Conservation (phyloP, 345 rosid species). For the Draba incana region DNA sequence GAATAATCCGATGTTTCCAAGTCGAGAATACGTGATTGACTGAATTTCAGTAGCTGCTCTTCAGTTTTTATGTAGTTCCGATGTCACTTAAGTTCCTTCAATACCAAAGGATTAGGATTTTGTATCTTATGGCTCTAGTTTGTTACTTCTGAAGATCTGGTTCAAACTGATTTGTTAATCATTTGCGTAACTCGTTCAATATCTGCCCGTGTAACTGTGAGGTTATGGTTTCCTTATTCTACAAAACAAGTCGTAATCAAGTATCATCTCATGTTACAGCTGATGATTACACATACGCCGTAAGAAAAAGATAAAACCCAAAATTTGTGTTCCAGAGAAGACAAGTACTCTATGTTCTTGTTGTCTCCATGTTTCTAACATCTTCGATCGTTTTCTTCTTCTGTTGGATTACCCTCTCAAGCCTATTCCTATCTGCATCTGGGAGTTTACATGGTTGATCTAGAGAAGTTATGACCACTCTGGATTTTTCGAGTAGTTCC, state of each 20-base stretch:
- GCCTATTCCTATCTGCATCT: constrained; percentile 36
- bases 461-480: constrained; percentile 38
- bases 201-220: constrained; percentile 9
- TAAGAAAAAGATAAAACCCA: constrained; percentile 1
- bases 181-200: neutral
- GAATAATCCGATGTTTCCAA: constrained; percentile 20
- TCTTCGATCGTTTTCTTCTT: constrained; percentile 53
- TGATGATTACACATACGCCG: constrained; percentile 8
- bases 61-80: neutral
- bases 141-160: constrained; percentile 20
- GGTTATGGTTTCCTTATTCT: constrained; percentile 19
- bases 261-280: constrained; percentile 25
- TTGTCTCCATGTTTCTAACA: constrained; percentile 50
- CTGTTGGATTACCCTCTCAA: constrained; percentile 46
- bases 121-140: constrained; percentile 15
- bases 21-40: constrained; percentile 11
- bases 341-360: constrained; percentile 25
- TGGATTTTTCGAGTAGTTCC: constrained; percentile 56
- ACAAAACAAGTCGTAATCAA: constrained; percentile 26
- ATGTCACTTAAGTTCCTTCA: neutral
- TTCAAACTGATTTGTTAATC: constrained; percentile 12
- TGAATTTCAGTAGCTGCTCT: neutral
- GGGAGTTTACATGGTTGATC: constrained; percentile 72
- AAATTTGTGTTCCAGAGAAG: constrained; percentile 1
- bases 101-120: constrained; percentile 21